Base-by-base conservation (phyloP, 768 basidiomycete genomes). In the Panaeolus cyanescens region DNA sequence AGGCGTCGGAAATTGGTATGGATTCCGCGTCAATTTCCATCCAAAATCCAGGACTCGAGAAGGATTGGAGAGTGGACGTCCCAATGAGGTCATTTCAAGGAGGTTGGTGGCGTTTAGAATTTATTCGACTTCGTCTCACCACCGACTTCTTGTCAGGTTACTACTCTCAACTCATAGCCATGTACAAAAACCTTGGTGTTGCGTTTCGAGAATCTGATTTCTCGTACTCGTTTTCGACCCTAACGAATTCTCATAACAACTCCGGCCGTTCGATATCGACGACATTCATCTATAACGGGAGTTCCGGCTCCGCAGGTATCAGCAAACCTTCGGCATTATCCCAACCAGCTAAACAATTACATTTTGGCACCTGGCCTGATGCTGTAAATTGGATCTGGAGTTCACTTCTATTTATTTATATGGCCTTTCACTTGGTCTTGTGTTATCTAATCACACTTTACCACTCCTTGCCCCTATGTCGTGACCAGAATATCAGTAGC, bases 81-180 rank as follows among this genome's bases (percentile, higher is more conserved):
- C 91, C 91, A 0, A 93, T 93, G 91, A 76, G 91, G 37, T 87
- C 87, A 1, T 92, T 93, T 68, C 90, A 93, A 79, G 87, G 87
- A 75, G 89, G 90, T 87, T 65, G 15, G 25, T 54, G 28, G 19
- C 19, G 4, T 34, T 34, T 34, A 10, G n/a, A n/a, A 53, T 53
- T 9, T 31, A 13, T 19, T 10, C 13, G 32, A 32, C 22, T 13
- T 2, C 30, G 10, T 30, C 54, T 57, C 39, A 61, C 32, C 20
- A 54, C 53, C 39, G 6, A n/a, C 37, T 56, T 19, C 55, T 53
- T n/a, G 19, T 9, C 22, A 90, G 90, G 91, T 0, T 92, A 92
- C 71, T 92, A 93, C 70, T 83, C 83, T 0, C 82, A 85, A 45
- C 77, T 93, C n/a, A 86, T 91, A 25, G 73, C 82, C 1, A 73